Percentiles rank a stretch among this genome's conserved stretches.
Evolutionary conservation across 192 early-diverging fungal genomes (phyloP).

Genomic region (Paraglomus occultum): DNA sequence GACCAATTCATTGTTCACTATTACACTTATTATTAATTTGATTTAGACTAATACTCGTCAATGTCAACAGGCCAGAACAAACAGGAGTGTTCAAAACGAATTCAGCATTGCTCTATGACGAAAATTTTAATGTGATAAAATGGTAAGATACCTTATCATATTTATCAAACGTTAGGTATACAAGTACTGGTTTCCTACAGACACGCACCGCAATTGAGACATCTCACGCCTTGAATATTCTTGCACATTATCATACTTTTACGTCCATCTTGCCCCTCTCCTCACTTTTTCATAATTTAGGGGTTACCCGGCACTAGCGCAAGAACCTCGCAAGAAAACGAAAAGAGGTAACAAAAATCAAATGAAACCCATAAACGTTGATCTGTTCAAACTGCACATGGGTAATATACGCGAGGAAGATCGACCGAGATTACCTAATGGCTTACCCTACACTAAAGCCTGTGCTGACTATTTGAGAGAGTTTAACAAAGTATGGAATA

Average conservation of each 20-base stretch:
- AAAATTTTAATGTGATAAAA: slow-evolving; percentile 10
- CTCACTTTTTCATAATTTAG: background rate
- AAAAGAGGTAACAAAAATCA: background rate
- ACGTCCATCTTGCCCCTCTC: no score
- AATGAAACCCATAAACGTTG: background rate
- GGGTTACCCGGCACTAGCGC: background rate
- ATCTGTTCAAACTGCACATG: slow-evolving; percentile 22
- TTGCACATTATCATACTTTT: no score
- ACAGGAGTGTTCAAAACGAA: slow-evolving; percentile 24
- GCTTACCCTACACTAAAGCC: no score
- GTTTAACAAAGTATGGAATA: no score
- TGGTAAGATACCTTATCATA: background rate
- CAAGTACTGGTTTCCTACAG: no score
- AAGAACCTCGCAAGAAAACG: background rate
- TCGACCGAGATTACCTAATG: no score
- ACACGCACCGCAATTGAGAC: no score
- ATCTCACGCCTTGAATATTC: no score
- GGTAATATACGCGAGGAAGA: background rate
- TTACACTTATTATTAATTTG: background rate
- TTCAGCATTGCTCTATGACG: slow-evolving; percentile 23
- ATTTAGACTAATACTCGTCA: background rate
- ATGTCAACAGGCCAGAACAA: slow-evolving; percentile 4
- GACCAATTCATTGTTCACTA: background rate
- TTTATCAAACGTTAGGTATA: no score
- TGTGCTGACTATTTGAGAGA: no score